A percentile compares a stretch with the other conserved stretches of the same genome.
Evolutionary conservation across 2,329 filamentous ascomycete genomes (phyloP).

Genomic region (Salinomyces thailandicus): DNA sequence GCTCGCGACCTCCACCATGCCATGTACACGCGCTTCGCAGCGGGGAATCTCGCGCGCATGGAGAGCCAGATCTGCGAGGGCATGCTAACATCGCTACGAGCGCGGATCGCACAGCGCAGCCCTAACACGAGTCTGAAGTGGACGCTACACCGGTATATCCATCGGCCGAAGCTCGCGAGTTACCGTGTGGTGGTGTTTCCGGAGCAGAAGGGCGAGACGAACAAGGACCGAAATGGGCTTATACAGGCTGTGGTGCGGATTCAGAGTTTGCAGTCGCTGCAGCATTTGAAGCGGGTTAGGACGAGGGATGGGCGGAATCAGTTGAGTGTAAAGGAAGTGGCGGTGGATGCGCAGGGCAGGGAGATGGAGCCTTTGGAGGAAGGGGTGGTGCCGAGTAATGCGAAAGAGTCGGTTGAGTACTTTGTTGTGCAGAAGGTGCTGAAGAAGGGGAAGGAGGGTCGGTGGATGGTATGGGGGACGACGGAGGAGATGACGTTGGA

Average conservation of each 20-base stretch:
- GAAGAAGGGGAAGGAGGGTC: constrained; percentile 30
- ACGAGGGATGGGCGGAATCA: constrained; percentile 9
- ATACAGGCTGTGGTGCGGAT: constrained; percentile 25
- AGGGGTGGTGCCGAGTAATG: constrained; percentile 25
- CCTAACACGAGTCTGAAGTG: constrained; percentile 23
- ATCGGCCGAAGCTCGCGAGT: constrained; percentile 17
- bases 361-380: constrained; percentile 21
- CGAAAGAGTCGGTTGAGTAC: constrained; percentile 39
- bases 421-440: constrained; percentile 40
- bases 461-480: constrained; percentile 44
- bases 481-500: constrained; percentile 33
- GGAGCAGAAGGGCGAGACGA: constrained; percentile 3
- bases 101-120: constrained; percentile 27
- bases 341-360: constrained; percentile 16
- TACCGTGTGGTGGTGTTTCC: constrained; percentile 15
- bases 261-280: constrained; percentile 18
- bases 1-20: constrained; percentile 33
- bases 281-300: constrained; percentile 14
- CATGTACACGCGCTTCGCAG: constrained; percentile 40
- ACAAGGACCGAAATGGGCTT: constrained; percentile 17
- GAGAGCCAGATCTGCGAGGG: constrained; percentile 14
- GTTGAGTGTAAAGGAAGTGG: constrained; percentile 19
- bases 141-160: constrained; percentile 20
- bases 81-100: constrained; percentile 18
- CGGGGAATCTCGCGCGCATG: constrained; percentile 25